phyloP scores from a whole-genome alignment of 805 yeast genomes.

The Ogataea thermomethanolica region DNA sequence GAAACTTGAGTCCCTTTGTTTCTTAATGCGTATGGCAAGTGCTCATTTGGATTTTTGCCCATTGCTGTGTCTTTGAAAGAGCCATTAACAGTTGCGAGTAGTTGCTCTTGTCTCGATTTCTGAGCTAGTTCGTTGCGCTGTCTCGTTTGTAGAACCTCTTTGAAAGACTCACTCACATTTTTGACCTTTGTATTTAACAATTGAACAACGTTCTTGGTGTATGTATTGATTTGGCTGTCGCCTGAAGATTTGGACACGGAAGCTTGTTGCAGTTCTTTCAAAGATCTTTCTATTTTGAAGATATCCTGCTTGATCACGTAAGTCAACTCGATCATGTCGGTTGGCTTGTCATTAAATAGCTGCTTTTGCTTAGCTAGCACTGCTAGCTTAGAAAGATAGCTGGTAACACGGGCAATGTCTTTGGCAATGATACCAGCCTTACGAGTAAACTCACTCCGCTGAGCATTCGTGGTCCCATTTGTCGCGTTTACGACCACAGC shows the following conservation, averaged over 20 bases:
- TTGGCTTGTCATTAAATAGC: slow-evolving; percentile 88
- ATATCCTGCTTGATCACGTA: slow-evolving; percentile 84
- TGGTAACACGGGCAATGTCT: slow-evolving; percentile 85
- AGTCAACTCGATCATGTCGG: slow-evolving; percentile 89
- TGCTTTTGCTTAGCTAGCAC: slow-evolving; percentile 82
- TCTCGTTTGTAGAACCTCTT: slow-evolving; percentile 81
- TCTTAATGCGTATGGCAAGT: slow-evolving; percentile 30
- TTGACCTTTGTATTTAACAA: slow-evolving; percentile 85
- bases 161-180: slow-evolving; percentile 88
- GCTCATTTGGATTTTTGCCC: slow-evolving; percentile 9
- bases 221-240: slow-evolving; percentile 65
- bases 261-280: slow-evolving; percentile 55
- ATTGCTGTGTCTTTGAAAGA: slow-evolving; percentile 3
- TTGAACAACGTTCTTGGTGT: slow-evolving; percentile 83
- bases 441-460: slow-evolving; percentile 58
- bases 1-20: slow-evolving; percentile 21
- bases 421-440: slow-evolving; percentile 81
- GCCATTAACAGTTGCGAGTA: slow-evolving; percentile 52
- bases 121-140: slow-evolving; percentile 79
- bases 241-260: slow-evolving; percentile 36
- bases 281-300: slow-evolving; percentile 69
- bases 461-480: slow-evolving; percentile 25
- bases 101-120: slow-evolving; percentile 79
- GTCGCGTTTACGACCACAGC: slow-evolving; percentile 21
- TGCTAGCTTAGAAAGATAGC: slow-evolving; percentile 75